Base-by-base conservation (phyloP, 768 basidiomycete species). In the Hortiboletus campestris region DNA sequence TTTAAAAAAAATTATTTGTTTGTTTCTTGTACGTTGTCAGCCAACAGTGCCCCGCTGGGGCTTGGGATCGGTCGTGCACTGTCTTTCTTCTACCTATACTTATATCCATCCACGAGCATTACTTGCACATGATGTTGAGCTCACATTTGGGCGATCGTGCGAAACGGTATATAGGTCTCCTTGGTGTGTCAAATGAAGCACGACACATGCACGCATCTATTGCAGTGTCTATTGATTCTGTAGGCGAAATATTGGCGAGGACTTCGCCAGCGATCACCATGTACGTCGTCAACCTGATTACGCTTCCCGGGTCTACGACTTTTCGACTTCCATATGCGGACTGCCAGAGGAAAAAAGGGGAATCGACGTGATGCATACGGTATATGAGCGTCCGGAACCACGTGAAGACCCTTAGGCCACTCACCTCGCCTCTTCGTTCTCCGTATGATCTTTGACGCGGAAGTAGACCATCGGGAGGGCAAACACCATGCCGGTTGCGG, bases 381-480 rank as follows among this genome's bases (percentile, higher is more conserved):
- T 3, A 9, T 3, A 6, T 22, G 14, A 60, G 17, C 25, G 10
- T 8, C 32, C n/a, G 12, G 17, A 44, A 49, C 25, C 13, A 28
- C 48, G 6, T 25, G 13, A 28, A 19, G 17, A 3, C 7, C 8
- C 36, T 4, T 6, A 16, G 11, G 4, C 3, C 4, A 48, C 82
- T 64, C 63, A 86, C 84, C 80, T 65, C 62, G 83, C 86, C 45
- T 82, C 84, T 25, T 75, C 76, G 7, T 74, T 40, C 1, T 82
- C 80, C 0, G 81, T 80, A 52, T 73, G 78, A 36, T 90, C 78
- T 53, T 75, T 81, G 46, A 90, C 85, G 14, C 89, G 85, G 53
- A 79, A 73, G 62, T 86, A 76, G 25, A 91, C 81, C 88, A 91
- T 89, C 13, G 87, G 89, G 9, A 89, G 63, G 5, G 85, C 81